phyloP scores from a whole-genome alignment of 2,329 filamentous ascomycete species.

The Fusarium sp. region DNA sequence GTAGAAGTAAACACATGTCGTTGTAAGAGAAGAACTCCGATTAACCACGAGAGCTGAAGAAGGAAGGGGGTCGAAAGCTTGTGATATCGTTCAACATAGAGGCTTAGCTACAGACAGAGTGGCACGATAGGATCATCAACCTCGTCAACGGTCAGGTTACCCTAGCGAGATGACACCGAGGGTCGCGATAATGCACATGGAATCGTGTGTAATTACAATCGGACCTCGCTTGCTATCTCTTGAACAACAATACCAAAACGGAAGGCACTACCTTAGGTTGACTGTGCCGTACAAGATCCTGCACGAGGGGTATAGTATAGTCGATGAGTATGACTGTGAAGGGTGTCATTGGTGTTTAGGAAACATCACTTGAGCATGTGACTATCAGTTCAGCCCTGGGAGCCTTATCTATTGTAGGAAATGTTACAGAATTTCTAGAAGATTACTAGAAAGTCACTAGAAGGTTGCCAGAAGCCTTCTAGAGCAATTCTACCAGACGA shows the following conservation, averaged over 20 bases:
- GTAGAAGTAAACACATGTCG: no score
- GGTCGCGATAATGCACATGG: neutral
- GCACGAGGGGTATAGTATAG: neutral
- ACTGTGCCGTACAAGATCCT: neutral
- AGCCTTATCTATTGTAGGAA: neutral
- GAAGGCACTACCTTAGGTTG: neutral
- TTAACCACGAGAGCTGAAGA: neutral
- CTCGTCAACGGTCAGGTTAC: no score
- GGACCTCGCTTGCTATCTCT: no score
- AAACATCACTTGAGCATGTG: neutral
- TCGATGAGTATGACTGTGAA: neutral
- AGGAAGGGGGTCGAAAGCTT: neutral
- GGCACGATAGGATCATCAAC: neutral
- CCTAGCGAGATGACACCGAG: neutral
- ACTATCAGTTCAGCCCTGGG: neutral
- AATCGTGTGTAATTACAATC: neutral
- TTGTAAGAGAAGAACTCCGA: neutral
- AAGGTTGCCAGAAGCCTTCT: neutral
- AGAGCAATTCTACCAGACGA: neutral
- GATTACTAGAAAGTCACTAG: neutral
- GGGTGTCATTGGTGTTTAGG: neutral
- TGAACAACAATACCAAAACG: neutral
- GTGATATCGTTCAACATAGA: neutral
- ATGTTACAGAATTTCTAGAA: neutral
- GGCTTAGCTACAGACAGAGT: neutral